Conservation (phyloP, 2,329 filamentous ascomycete species). For the Claviceps sp. region DNA sequence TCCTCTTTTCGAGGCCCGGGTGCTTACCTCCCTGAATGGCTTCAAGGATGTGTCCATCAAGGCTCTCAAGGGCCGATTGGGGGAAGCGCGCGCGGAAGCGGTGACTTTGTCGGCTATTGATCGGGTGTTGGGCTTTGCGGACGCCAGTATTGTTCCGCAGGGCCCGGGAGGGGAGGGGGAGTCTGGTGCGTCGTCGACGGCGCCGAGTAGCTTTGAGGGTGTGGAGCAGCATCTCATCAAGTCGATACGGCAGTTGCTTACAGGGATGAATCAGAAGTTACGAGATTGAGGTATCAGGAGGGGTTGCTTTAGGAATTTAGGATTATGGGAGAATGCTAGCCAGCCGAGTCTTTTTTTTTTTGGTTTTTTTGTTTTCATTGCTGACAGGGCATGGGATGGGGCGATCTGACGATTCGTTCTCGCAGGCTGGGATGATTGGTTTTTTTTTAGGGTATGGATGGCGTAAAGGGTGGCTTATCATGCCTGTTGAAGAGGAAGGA, state of each 20-base stretch:
- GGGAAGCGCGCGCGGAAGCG: slow-evolving; percentile 29
- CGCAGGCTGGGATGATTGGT: no score
- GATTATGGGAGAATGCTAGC: no score
- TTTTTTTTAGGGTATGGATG: no score
- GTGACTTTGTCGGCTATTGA: slow-evolving; percentile 37
- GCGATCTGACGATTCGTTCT: no score
- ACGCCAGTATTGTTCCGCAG: slow-evolving; percentile 26
- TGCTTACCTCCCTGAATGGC: slow-evolving; percentile 27
- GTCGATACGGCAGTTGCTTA: slow-evolving; percentile 25
- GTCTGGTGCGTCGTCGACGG: not conserved
- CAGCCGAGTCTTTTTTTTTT: not conserved
- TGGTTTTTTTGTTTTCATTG: no score
- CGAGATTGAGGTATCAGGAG: slow-evolving; percentile 5
- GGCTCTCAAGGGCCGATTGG: slow-evolving; percentile 26
- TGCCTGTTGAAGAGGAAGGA: no score
- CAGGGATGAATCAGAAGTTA: slow-evolving; percentile 27
- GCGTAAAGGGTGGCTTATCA: no score
- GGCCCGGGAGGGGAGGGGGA: slow-evolving; percentile 20
- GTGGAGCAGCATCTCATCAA: slow-evolving; percentile 29
- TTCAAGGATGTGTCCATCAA: slow-evolving; percentile 34
- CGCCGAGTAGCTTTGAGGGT: slow-evolving; percentile 21
- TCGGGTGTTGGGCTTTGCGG: slow-evolving; percentile 33
- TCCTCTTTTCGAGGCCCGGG: slow-evolving; percentile 24
- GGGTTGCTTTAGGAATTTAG: not conserved
- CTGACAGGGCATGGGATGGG: no score